Evolutionary conservation across 176 grass and related monocot species (phyloP), one percentile per base, ranked within the genome.

Genomic region (Thinopyrum elongatum): DNA sequence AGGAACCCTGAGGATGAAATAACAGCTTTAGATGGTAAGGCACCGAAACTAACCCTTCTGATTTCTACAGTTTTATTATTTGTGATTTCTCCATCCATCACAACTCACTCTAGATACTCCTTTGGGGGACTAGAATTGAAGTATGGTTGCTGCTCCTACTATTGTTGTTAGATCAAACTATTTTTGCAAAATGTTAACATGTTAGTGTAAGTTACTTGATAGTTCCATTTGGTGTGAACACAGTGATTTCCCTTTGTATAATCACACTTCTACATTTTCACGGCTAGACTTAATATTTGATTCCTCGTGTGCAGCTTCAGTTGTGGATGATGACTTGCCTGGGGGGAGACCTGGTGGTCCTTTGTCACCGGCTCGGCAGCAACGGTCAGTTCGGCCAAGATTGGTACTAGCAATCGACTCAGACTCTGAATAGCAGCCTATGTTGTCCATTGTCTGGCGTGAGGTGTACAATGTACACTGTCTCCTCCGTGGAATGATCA

Each of bases 351-450:
- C 38, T 59, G 53, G 22, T 6, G 83, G 80, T 49, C 53, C 47
- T 55, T 84, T 77, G n/a, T 30, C 77, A 13, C 42, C 6, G 30
- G 16, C 11, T 74, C 23, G 19, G 38, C 78, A 86, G 35, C 51
- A 31, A 9, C 67, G 87, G 66, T 88, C 91, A 78, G 79, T 91
- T 85, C 77, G 89, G 39, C 82, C 51, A 23, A 89, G 80, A 86
- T 31, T 88, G 26, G 8, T 94, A 83, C 9, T 90, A 44, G 81
- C 78, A 8, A 91, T 97, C 17, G 91, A 91, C 33, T 93, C 85
- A 4, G 94, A 94, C 61, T 94, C 89, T 79, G 94, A 94, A 75
- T 96, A 96, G 87, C 70, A 76, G 29, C 57, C 36, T 46, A 30
- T 29, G 13, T 21, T 31, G 2, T 33, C 61, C 60, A 63, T 41